phyloP scores from a whole-genome alignment of 2,329 filamentous ascomycete genomes.

The Scedosporium apiospermum region DNA sequence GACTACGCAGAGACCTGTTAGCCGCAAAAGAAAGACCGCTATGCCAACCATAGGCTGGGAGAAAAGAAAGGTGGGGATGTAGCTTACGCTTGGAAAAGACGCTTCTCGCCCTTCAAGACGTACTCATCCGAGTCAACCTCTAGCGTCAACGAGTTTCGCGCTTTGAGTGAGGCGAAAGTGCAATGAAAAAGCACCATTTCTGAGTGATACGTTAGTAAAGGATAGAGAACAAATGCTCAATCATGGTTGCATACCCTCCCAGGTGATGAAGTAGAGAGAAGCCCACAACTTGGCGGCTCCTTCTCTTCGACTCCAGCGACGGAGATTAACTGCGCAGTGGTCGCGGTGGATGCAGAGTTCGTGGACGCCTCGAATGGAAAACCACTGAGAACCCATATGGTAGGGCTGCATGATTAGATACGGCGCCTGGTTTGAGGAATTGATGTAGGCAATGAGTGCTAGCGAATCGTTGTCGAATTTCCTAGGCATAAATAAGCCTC shows the following conservation, averaged over 20 bases:
- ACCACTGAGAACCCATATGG: constrained; percentile 29
- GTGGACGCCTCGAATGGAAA: constrained; percentile 42
- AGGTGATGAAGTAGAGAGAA: constrained; percentile 45
- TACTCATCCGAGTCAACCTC: constrained; percentile 36
- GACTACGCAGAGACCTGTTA: constrained; percentile 22
- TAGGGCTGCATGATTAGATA: constrained; percentile 38
- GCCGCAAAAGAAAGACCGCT: not conserved
- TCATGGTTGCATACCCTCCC: constrained; percentile 41
- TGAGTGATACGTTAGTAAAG: constrained; percentile 17
- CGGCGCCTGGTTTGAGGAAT: constrained; percentile 30
- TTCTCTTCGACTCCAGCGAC: constrained; percentile 38
- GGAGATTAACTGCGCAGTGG: constrained; percentile 37
- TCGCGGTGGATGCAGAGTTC: constrained; percentile 43
- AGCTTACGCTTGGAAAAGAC: constrained; percentile 47
- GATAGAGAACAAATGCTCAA: not conserved
- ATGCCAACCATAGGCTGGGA: not conserved
- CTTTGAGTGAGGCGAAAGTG: constrained; percentile 47
- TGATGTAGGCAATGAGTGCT: constrained; percentile 42
- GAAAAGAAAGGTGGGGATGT: not conserved
- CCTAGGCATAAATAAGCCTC: constrained; percentile 20
- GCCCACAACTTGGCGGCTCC: constrained; percentile 42
- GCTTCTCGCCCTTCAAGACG: constrained; percentile 35
- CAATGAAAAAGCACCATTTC: constrained; percentile 52
- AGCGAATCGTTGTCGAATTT: constrained; percentile 46
- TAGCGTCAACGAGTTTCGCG: constrained; percentile 34